These are phyloP conservation scores for Penicillium diatomitis DNA, from an alignment of 495 filamentous ascomycete genomes.

Conservation along the genomic window DNA sequence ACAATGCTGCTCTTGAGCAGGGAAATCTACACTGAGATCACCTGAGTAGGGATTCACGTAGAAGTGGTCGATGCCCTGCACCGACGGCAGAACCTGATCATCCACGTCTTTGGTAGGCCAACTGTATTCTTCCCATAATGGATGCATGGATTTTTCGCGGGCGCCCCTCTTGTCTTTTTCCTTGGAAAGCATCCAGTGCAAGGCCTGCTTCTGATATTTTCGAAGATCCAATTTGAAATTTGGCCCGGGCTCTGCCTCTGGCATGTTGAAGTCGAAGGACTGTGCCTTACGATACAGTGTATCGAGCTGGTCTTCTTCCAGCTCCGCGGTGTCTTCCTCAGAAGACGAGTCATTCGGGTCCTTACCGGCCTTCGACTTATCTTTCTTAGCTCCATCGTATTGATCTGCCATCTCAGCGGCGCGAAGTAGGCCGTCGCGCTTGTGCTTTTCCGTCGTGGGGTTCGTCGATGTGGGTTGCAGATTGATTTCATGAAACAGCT, in stretches of 20 bases:
- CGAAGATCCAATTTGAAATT: constrained; percentile 77
- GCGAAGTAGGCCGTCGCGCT: constrained; percentile 71
- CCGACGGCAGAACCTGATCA: constrained; percentile 57
- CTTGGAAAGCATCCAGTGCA: constrained; percentile 93
- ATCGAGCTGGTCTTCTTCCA: constrained; percentile 93
- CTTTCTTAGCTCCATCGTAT: constrained; percentile 57
- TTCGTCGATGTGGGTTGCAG: constrained; percentile 65
- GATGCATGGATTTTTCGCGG: constrained; percentile 79
- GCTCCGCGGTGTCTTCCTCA: constrained; percentile 79
- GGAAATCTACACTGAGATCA: constrained; percentile 87
- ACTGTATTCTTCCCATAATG: constrained; percentile 89
- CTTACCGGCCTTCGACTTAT: constrained; percentile 25
- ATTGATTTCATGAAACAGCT: constrained; percentile 81
- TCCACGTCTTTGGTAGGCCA: constrained; percentile 89
- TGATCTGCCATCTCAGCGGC: constrained; percentile 80
- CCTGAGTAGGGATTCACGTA: constrained; percentile 97
- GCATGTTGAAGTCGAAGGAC: constrained; percentile 90
- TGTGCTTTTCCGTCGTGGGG: constrained; percentile 67
- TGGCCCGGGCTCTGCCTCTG: constrained; percentile 68
- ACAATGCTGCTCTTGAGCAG: constrained; percentile 88
- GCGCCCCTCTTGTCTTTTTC: constrained; percentile 66
- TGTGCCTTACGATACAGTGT: constrained; percentile 93
- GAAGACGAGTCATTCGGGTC: constrained; percentile 42
- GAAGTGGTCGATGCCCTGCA: constrained; percentile 60
- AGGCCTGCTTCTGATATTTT: constrained; percentile 89